These are phyloP conservation scores for Hyphodiscus sp. DNA, from an alignment of 2,329 filamentous ascomycete species.

Conservation along the genomic window DNA sequence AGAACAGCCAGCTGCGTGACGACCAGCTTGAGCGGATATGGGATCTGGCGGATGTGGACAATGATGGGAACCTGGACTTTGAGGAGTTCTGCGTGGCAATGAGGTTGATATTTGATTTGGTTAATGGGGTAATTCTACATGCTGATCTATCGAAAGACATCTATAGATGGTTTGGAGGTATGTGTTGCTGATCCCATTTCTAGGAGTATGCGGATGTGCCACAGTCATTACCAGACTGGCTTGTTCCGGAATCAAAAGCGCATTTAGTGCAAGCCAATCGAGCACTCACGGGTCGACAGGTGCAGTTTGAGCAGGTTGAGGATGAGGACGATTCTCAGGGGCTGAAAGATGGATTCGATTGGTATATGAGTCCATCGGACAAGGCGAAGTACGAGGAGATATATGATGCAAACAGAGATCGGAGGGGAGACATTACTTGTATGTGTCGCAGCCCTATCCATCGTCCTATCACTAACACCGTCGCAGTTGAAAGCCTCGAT, in stretches of 20 bases:
- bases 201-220: constrained; percentile 92
- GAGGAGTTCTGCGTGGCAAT: constrained; percentile 99
- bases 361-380: constrained; percentile 95
- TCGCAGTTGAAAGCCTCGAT: constrained; percentile 65
- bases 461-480: not conserved
- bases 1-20: constrained; percentile 66
- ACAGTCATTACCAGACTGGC: constrained; percentile 80
- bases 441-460: constrained; percentile 31
- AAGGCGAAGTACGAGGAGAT: constrained; percentile 96
- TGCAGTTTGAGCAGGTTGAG: constrained; percentile 78
- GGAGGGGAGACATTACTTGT: constrained; percentile 79
- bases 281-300: constrained; percentile 71
- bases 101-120: constrained; percentile 93
- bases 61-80: constrained; percentile 95
- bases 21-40: constrained; percentile 94
- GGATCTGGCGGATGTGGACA: constrained; percentile 96
- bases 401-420: constrained; percentile 85
- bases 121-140: constrained; percentile 74
- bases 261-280: constrained; percentile 80
- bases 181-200: constrained; percentile 1
- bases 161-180: not conserved
- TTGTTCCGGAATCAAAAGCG: constrained; percentile 90
- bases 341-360: constrained; percentile 94
- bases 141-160: not conserved
- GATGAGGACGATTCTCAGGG: constrained; percentile 77